A percentile compares a stretch with the other conserved stretches of the same genome.
Evolutionary conservation across 345 rosid species (phyloP).

Genomic region (Physaria fendleri): DNA sequence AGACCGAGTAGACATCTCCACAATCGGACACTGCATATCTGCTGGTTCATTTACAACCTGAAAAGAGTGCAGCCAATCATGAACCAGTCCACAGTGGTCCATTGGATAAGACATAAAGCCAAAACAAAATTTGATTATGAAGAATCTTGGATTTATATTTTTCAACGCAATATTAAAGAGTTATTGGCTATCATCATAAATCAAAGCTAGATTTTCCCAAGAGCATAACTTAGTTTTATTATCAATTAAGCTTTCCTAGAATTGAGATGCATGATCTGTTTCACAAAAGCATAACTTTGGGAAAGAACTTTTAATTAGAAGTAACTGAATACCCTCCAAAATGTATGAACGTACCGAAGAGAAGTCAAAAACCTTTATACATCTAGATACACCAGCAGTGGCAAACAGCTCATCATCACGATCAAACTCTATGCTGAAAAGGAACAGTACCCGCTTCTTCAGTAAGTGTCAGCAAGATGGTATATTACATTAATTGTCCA

Average conservation of each 20-base stretch:
- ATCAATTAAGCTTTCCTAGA: slow-evolving; percentile 6
- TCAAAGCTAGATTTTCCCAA: background rate
- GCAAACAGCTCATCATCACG: slow-evolving; percentile 97
- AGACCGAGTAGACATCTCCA: slow-evolving; percentile 95
- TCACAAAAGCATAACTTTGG: slow-evolving; percentile 6
- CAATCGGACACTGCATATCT: slow-evolving; percentile 80
- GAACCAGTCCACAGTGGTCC: background rate
- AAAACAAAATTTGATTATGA: background rate
- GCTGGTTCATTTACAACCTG: slow-evolving; percentile 80
- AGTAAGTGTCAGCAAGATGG: slow-evolving; percentile 7
- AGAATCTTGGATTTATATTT: background rate
- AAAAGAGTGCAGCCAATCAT: slow-evolving; percentile 21
- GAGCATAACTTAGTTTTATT: background rate
- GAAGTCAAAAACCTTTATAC: slow-evolving; percentile 93
- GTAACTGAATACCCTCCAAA: slow-evolving; percentile 1
- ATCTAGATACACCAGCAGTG: slow-evolving; percentile 94
- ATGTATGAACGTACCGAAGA: slow-evolving; percentile 52
- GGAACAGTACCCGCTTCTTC: background rate
- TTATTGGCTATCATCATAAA: slow-evolving; percentile 13
- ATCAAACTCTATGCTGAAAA: slow-evolving; percentile 92
- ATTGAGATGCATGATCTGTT: slow-evolving; percentile 3
- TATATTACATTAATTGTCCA: background rate
- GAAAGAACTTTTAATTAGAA: background rate
- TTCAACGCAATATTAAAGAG: background rate
- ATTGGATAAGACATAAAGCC: background rate